A percentile compares a stretch with the other conserved stretches of the same genome.
Conservation (phyloP, 1,284 basidiomycete species). For the Ustilago vetiveriae region DNA sequence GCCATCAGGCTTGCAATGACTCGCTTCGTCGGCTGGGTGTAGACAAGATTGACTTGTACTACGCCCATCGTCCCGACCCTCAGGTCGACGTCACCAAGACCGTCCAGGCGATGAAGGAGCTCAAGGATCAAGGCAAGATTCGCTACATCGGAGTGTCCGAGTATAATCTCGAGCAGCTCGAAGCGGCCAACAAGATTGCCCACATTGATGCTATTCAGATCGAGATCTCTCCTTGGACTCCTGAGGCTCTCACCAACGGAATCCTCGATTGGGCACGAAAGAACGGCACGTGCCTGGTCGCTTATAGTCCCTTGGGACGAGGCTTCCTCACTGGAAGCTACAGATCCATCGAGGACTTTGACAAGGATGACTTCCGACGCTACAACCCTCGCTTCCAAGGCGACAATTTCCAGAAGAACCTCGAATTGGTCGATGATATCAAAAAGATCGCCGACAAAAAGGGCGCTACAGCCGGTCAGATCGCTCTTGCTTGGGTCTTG, state of each 20-base stretch:
- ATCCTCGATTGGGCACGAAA: conserved; percentile 52
- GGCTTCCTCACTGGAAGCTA: conserved; percentile 54
- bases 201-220: conserved; percentile 69
- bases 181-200: conserved; percentile 55
- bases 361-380: conserved; percentile 47
- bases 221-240: conserved; percentile 70
- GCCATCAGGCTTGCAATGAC: conserved; percentile 63
- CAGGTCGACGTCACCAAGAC: conserved; percentile 77
- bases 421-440: conserved; percentile 46
- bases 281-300: conserved; percentile 42
- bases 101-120: conserved; percentile 78
- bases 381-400: conserved; percentile 48
- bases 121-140: conserved; percentile 76
- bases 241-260: conserved; percentile 53
- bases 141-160: conserved; percentile 78
- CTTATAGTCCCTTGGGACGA: conserved; percentile 52
- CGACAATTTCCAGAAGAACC: conserved; percentile 52
- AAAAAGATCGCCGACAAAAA: conserved; percentile 50
- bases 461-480: conserved; percentile 49
- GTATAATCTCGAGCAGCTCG: conserved; percentile 57
- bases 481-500: conserved; percentile 51
- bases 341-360: conserved; percentile 35
- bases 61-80: conserved; percentile 66
- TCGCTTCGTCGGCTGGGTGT: conserved; percentile 65
- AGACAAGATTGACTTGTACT: conserved; percentile 68